A percentile compares a stretch with the other conserved stretches of the same genome.
Conservation (phyloP, 2,329 filamentous ascomycete genomes). For the Clonostachys byssicola region DNA sequence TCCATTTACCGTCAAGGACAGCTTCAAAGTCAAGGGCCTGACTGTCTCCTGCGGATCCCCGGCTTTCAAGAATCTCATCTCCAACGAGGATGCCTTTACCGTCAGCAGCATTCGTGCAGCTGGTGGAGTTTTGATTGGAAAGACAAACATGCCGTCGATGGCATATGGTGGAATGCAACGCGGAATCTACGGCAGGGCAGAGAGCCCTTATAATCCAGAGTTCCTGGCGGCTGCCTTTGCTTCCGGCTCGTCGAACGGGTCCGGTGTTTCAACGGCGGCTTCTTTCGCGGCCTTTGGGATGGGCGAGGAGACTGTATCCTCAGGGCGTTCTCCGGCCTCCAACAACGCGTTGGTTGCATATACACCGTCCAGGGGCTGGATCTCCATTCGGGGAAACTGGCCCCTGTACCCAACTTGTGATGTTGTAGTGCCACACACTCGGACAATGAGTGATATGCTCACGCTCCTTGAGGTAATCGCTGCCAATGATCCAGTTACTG, state of each 20-base stretch:
- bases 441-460: conserved; percentile 44
- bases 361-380: conserved; percentile 45
- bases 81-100: conserved; percentile 47
- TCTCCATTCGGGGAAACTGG: conserved; percentile 48
- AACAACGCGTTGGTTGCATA: conserved; percentile 54
- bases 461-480: conserved; percentile 41
- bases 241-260: conserved; percentile 55
- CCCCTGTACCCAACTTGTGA: conserved; percentile 54
- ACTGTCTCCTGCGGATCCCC: conserved; percentile 49
- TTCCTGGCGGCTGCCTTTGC: conserved; percentile 51
- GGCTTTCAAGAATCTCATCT: conserved; percentile 43
- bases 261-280: conserved; percentile 42
- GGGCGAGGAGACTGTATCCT: conserved; percentile 51
- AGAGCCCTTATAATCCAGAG: conserved; percentile 49
- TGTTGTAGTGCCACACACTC: conserved; percentile 46
- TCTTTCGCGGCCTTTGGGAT: conserved; percentile 49
- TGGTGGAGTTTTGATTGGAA: conserved; percentile 29
- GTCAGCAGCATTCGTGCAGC: conserved; percentile 36
- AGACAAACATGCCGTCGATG: conserved; percentile 56
- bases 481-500: conserved; percentile 28
- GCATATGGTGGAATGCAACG: conserved; percentile 54
- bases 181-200: conserved; percentile 50
- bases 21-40: conserved; percentile 48
- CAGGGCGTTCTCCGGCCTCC: conserved; percentile 49
- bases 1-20: conserved; percentile 54